phyloP scores from a whole-genome alignment of 345 rosid genomes.

The Populus nigra region DNA sequence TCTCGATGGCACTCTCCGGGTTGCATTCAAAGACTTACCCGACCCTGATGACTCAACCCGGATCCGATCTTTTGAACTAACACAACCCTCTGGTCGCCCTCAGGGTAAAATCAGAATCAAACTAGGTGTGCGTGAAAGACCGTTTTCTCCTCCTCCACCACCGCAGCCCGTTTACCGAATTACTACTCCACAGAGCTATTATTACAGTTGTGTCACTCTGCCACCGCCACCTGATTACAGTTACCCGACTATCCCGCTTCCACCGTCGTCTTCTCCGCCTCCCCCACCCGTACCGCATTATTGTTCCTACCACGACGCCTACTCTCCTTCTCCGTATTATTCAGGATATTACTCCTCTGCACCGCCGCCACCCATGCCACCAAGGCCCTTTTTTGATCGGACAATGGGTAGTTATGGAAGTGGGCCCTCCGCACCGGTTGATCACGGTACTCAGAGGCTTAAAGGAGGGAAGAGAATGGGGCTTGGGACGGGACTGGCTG shows the following conservation, averaged over 20 bases:
- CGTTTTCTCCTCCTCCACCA: conserved; percentile 18
- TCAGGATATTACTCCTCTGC: conserved; percentile 18
- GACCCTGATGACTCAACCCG: conserved; percentile 20
- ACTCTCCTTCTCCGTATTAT: conserved; percentile 15
- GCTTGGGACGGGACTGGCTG: conserved; percentile 35
- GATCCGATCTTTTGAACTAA: conserved; percentile 32
- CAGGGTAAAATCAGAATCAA: conserved; percentile 56
- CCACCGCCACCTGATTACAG: conserved; percentile 16
- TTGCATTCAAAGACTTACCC: conserved; percentile 29
- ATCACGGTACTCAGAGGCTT: conserved; percentile 39
- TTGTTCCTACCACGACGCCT: conserved; percentile 27
- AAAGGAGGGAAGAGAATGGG: conserved; percentile 23
- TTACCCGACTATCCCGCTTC: conserved; percentile 14
- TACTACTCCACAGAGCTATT: conserved; percentile 26
- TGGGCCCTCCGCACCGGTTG: conserved; percentile 56
- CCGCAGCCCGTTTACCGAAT: conserved; percentile 24
- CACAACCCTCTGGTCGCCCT: conserved; percentile 60
- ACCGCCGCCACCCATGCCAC: conserved; percentile 29
- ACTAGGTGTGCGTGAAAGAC: conserved; percentile 43
- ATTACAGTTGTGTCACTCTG: conserved; percentile 25
- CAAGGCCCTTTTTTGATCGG: conserved; percentile 29
- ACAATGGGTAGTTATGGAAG: conserved; percentile 4
- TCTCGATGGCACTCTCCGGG: conserved; percentile 46
- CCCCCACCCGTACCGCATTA: conserved; percentile 13
- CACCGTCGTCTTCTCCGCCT: conserved; percentile 27